Base-by-base conservation (phyloP, 352 stramenopile species). In the Phytophthora foliorum region DNA sequence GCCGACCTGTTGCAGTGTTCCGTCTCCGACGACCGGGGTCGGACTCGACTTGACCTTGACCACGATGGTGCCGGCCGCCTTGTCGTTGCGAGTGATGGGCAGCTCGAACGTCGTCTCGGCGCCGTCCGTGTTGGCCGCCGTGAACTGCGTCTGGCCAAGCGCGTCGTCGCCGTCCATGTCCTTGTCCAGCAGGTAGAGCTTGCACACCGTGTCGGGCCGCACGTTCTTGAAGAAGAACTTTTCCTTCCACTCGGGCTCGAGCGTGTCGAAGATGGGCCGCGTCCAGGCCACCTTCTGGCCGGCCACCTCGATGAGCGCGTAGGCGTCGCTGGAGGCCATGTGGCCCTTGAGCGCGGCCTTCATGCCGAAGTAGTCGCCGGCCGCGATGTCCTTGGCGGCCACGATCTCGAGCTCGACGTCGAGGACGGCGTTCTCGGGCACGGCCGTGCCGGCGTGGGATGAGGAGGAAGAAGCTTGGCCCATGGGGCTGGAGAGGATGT, bases 141-240 rank as follows among this genome's bases (percentile, higher is more conserved):
- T 60, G 25, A 70, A 65, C 48, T 65, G 63, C 19, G 63, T 70
- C 22, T 58, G 25, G 36, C 63, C 63, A 14, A 70, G 49, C 29
- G 53, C 19, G 54, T 70, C 62, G 45, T 70, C 62, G 0, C n/a
- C 45, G 34, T 24, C 48, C 25, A 59, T 25, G 53, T 70, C 62
- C 62, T 70, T 70, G 53, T 70, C 62, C 21, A 70, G 25, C n/a
- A 70, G 31, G 27, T 59, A 70, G 13, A 70, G 53, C 25, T 59
- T 75, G 57, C 69, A 77, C 14, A 69, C 14, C 11, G 69, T 54
- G 60, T 75, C 56, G 17, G 60, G 63, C 8, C 64, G 54, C 32
- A 80, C 73, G 59, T 80, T 80, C 11, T 52, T 65, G 53, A 80
- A 77, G 56, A 32, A 75, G 66, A 80, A 80, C 22, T 53, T 75